Evolutionary conservation across 2,329 filamentous ascomycete genomes (phyloP), one percentile per base, ranked within the genome.

Genomic region (Tolypocladium tundrense): DNA sequence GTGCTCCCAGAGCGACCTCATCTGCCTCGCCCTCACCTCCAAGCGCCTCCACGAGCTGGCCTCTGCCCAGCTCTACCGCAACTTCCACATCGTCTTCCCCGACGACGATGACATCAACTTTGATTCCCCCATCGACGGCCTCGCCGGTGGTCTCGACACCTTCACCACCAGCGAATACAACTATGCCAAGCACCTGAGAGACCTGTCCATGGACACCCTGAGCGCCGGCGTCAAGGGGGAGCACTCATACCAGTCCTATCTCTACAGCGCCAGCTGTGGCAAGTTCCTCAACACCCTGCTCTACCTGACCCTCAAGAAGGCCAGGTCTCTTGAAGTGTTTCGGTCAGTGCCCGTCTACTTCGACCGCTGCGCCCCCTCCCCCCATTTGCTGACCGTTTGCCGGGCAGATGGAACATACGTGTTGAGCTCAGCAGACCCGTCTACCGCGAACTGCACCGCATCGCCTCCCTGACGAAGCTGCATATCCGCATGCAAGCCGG

Each of bases 221-320:
- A 79, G 75, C 60, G 72, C 75, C 11, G 81, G 80, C 10, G 67
- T 72, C 56, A 80, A 80, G 66, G 80, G 76, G n/a, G 80, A 84
- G 62, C 66, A 70, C 21, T 75, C 78, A 27, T 83, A 83, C 64
- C 77, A 79, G 57, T 71, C 77, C 1, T 85, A 84, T 61, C 72
- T 79, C 9, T 81, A 80, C 64, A 79, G 72, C 57, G 69, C 76
- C 39, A 83, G 79, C 66, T 84, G 80, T 64, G 84, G 83, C 55
- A 86, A 84, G 70, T 85, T 87, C 58, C 75, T 87, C 67, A 87
- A 84, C 62, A 85, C 82, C 0, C 68, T 87, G 48, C 68, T 87
- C 7, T 75, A 80, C 37, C 65, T 85, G 65, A 79, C 81, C 1
- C 66, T 87, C 60, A 80, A 78, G 63, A 82, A 80, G 62, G 77